A percentile compares a stretch with the other conserved stretches of the same genome.
phyloP scores from a whole-genome alignment of 805 yeast genomes.

The Wickerhamomyces sydowiorum region DNA sequence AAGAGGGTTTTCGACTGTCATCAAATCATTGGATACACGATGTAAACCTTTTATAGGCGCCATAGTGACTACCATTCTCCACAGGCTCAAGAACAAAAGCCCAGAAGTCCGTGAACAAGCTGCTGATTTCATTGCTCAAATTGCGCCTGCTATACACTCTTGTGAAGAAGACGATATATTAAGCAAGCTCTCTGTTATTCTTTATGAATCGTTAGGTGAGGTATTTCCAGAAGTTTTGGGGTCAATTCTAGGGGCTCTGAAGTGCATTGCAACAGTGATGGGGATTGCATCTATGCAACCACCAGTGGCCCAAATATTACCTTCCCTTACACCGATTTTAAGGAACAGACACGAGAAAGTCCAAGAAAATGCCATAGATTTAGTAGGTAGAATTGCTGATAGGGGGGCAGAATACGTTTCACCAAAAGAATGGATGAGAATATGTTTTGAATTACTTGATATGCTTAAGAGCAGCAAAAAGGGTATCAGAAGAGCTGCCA shows the following conservation, averaged over 20 bases:
- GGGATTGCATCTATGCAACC: constrained; percentile 67
- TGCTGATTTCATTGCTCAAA: constrained; percentile 63
- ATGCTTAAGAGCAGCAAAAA: constrained; percentile 78
- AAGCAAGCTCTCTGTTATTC: constrained; percentile 62
- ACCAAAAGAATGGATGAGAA: constrained; percentile 96
- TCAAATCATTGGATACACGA: constrained; percentile 56
- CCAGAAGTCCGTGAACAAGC: constrained; percentile 79
- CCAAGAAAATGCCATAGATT: constrained; percentile 71
- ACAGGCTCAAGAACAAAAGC: constrained; percentile 63
- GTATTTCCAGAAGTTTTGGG: constrained; percentile 92
- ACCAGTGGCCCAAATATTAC: constrained; percentile 73
- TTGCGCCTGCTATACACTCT: constrained; percentile 59
- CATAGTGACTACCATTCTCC: constrained; percentile 65
- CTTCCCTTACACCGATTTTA: constrained; percentile 86
- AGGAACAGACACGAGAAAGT: constrained; percentile 88
- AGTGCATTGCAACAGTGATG: constrained; percentile 52
- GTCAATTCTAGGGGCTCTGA: constrained; percentile 69
- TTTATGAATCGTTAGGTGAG: constrained; percentile 91
- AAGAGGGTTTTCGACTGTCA: constrained; percentile 58
- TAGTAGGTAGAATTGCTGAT: constrained; percentile 79
- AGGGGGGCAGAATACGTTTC: constrained; percentile 76
- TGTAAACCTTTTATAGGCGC: constrained; percentile 68
- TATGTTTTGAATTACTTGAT: constrained; percentile 85
- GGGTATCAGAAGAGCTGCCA: constrained; percentile 77
- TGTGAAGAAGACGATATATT: constrained; percentile 63